Evolutionary conservation across 164 flowering plant genomes (phyloP).

Genomic region (Macadamia tetraphylla): DNA sequence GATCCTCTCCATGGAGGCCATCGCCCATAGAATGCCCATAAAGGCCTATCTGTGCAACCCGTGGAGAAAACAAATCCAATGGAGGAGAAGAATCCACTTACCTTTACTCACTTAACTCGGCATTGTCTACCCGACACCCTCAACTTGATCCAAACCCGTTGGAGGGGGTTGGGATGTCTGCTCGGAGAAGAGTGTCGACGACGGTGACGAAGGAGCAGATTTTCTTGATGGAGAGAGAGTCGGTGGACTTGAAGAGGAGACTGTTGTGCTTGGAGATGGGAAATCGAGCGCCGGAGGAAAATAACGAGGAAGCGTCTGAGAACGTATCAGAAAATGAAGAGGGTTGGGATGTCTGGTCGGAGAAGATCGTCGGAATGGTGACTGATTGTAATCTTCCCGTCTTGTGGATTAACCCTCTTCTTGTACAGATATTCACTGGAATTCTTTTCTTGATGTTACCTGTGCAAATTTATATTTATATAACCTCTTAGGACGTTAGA

Average conservation of each 20-base stretch:
- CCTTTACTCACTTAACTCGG: too few species aligned
- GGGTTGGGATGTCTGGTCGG: conserved; percentile 27
- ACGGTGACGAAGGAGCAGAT: conserved; percentile 54
- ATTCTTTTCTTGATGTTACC: conserved; percentile 7
- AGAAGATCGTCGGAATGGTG: conserved; percentile 36
- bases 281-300: conserved; percentile 27
- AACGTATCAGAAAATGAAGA: conserved; percentile 48
- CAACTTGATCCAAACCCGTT: too few species aligned
- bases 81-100: too few species aligned
- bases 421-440: conserved; percentile 6
- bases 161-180: too few species aligned
- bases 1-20: too few species aligned
- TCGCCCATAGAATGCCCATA: too few species aligned
- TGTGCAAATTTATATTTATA: conserved; percentile 10
- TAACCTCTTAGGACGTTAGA: neutral
- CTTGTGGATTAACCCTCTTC: conserved; percentile 26
- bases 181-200: too few species aligned
- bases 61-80: too few species aligned
- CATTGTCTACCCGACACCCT: too few species aligned
- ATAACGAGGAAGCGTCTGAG: conserved; percentile 58
- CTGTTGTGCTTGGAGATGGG: conserved; percentile 62
- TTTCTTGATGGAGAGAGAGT: conserved; percentile 85
- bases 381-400: conserved; percentile 13
- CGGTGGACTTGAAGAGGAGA: conserved; percentile 72
- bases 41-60: too few species aligned